A percentile compares a stretch with the other conserved stretches of the same genome.
Conservation (phyloP, 2,329 filamentous ascomycete species). For the Iodosphaeria phyllophila region DNA sequence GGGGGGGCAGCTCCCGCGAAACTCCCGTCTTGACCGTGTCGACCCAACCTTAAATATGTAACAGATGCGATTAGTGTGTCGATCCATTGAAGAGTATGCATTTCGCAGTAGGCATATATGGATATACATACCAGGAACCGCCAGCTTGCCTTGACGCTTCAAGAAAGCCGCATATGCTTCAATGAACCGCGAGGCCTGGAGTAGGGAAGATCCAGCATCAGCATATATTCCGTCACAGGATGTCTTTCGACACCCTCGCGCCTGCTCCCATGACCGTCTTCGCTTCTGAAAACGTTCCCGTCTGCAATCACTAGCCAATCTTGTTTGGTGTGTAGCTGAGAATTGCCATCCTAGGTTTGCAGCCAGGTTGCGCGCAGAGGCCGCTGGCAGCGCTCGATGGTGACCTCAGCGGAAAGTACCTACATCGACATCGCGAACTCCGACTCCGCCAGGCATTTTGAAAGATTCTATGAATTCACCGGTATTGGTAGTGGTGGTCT, state of each 20-base stretch:
- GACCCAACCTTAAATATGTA: conserved; percentile 61
- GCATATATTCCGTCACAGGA: conserved; percentile 56
- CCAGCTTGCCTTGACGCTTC: conserved; percentile 88
- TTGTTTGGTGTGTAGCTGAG: too few relatives aligned
- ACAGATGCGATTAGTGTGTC: too few relatives aligned
- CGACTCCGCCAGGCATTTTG: conserved; percentile 65
- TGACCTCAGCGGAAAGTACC: conserved; percentile 20
- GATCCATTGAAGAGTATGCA: too few relatives aligned
- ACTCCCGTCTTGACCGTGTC: conserved; percentile 98
- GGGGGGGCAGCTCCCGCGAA: conserved; percentile 92
- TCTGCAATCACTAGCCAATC: too few relatives aligned
- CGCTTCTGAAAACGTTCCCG: too few relatives aligned
- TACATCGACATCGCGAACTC: conserved; percentile 76
- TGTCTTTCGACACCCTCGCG: conserved; percentile 55
- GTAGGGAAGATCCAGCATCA: conserved; percentile 32
- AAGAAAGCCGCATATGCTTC: conserved; percentile 70
- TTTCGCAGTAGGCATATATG: too few relatives aligned
- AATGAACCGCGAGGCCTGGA: conserved; percentile 78
- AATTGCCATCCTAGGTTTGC: conserved; percentile 3
- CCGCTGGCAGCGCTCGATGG: conserved; percentile 4
- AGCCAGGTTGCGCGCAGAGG: conserved; percentile 3
- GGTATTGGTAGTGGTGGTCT: too few relatives aligned
- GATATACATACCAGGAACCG: conserved; percentile 65
- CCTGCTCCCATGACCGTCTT: conserved; percentile 32
- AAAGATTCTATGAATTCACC: too few relatives aligned